Evolutionary conservation across 2,329 filamentous ascomycete species (phyloP).

Genomic region (Zymoseptoria pseudotritici): DNA sequence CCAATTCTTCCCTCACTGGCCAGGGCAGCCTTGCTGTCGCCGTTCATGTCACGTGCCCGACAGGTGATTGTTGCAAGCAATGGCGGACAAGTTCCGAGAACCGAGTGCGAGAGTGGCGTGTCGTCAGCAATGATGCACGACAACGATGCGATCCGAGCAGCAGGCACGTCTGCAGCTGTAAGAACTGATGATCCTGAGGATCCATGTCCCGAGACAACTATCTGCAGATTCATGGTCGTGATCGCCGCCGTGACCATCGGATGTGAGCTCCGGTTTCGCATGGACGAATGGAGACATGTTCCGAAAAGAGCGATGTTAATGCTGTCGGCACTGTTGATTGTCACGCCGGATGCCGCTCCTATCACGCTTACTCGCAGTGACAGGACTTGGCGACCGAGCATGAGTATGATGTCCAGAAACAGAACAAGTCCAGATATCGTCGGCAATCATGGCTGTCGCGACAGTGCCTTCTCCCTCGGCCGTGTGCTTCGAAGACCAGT

Average conservation of each 20-base stretch:
- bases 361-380: background rate
- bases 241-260: background rate
- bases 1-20: no score
- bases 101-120: background rate
- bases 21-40: no score
- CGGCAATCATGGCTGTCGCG: no score
- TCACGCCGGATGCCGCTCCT: background rate
- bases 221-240: background rate
- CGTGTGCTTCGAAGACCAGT: background rate
- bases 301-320: background rate
- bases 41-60: no score
- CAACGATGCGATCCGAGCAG: background rate
- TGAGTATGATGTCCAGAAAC: background rate
- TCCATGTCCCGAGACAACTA: background rate
- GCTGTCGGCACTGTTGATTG: background rate
- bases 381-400: background rate
- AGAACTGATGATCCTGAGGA: background rate
- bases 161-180: background rate
- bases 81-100: background rate
- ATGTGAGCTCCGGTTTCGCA: background rate
- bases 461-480: no score
- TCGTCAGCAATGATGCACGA: background rate
- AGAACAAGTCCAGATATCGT: background rate
- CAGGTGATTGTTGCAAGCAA: no score
- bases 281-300: background rate